These are phyloP conservation scores for Pichia sp. DNA, from an alignment of 1,139 yeast species.

Conservation along the genomic window DNA sequence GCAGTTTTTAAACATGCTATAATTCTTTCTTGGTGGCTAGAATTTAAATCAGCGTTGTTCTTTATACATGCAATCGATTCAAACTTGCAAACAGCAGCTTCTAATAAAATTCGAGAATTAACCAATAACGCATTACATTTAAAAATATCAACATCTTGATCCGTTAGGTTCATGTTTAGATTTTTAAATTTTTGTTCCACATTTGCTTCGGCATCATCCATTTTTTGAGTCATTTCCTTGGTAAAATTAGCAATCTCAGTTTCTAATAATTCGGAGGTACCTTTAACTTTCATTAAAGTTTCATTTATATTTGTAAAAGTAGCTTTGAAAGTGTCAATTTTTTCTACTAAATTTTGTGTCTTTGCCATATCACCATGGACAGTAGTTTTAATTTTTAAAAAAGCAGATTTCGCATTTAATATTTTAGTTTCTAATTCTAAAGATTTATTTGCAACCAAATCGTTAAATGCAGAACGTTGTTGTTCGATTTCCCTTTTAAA, in stretches of 20 bases:
- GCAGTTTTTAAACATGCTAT: slow-evolving; percentile 20
- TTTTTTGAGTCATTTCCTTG: slow-evolving; percentile 6
- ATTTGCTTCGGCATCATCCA: slow-evolving; percentile 17
- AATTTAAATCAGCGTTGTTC: slow-evolving; percentile 5
- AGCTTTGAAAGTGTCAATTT: not conserved
- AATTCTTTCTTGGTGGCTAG: slow-evolving; percentile 10
- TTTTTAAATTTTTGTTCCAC: slow-evolving; percentile 12
- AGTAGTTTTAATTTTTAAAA: slow-evolving; percentile 2
- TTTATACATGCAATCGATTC: slow-evolving; percentile 10
- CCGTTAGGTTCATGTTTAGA: slow-evolving; percentile 15
- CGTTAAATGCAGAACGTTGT: slow-evolving; percentile 7
- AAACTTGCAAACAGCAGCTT: slow-evolving; percentile 23
- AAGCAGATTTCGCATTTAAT: slow-evolving; percentile 1
- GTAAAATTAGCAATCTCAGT: not conserved
- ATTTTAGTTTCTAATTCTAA: slow-evolving; percentile 11
- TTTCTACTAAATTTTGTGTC: not conserved
- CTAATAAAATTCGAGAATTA: slow-evolving; percentile 24
- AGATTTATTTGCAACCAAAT: slow-evolving; percentile 9
- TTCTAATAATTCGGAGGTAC: not conserved
- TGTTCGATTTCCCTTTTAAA: slow-evolving; percentile 9
- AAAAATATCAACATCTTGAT: slow-evolving; percentile 20
- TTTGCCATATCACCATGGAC: slow-evolving; percentile 12
- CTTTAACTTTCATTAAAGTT: not conserved
- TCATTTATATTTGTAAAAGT: not conserved
- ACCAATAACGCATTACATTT: slow-evolving; percentile 23